Conservation (phyloP, 768 basidiomycete genomes). For the Suillus sp. region DNA sequence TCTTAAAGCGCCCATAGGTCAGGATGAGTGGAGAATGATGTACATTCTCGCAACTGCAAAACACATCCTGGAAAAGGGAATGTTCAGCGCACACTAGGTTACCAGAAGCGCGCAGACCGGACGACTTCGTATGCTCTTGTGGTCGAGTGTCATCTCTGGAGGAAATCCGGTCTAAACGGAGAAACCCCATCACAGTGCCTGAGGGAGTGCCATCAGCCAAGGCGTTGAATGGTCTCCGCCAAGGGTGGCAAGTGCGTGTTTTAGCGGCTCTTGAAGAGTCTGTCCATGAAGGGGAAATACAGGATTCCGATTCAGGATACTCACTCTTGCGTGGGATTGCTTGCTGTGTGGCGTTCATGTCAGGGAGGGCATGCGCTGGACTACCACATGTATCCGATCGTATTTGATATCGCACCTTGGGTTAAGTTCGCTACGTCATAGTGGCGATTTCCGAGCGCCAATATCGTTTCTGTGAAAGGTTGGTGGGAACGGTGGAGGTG, state of each 20-base stretch:
- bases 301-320: constrained; percentile 18
- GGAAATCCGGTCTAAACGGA: background rate
- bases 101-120: background rate
- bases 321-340: background rate
- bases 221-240: constrained; percentile 95
- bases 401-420: background rate
- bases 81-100: no score
- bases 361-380: background rate
- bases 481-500: background rate
- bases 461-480: background rate
- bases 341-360: no score
- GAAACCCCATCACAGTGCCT: constrained; percentile 73
- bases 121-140: background rate
- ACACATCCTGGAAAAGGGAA: no score
- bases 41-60: no score
- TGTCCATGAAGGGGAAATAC: background rate
- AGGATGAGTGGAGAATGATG: background rate
- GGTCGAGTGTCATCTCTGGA: constrained; percentile 13
- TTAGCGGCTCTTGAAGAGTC: background rate
- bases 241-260: constrained; percentile 56
- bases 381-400: background rate
- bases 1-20: no score
- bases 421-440: background rate
- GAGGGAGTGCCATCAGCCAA: constrained; percentile 93
- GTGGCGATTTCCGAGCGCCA: background rate